These are phyloP conservation scores for Panicum miliaceum DNA, from an alignment of 176 grass and related monocot species.

Conservation along the genomic window DNA sequence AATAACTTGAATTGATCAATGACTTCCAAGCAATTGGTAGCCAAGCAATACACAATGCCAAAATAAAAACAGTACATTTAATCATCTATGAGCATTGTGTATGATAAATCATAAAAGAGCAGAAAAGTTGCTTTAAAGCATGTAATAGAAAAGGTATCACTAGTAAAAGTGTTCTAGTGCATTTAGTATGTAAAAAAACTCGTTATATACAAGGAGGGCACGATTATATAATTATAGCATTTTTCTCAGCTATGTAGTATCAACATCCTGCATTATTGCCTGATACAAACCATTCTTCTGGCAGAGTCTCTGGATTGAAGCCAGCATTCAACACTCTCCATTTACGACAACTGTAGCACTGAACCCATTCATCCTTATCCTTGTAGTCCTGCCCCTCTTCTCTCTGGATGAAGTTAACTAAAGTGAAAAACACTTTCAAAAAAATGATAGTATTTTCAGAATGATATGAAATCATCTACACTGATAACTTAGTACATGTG, in stretches of 20 bases:
- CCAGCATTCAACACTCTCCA: conserved; percentile 68
- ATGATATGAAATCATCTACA: background rate
- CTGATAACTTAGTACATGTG: background rate
- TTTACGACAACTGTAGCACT: conserved; percentile 77
- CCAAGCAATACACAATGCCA: too few relatives aligned
- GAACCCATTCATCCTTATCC: conserved; percentile 80
- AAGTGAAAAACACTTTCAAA: conserved; percentile 19
- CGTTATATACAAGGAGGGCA: background rate
- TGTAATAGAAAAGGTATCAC: background rate
- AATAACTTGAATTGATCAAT: background rate
- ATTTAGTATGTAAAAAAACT: background rate
- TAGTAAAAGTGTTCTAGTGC: background rate
- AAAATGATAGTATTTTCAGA: conserved; percentile 18
- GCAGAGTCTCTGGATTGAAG: conserved; percentile 55
- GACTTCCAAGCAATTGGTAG: background rate
- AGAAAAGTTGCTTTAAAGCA: background rate
- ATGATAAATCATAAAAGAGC: background rate
- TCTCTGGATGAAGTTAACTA: conserved; percentile 46
- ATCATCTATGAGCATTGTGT: background rate
- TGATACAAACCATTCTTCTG: conserved; percentile 66
- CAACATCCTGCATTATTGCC: conserved; percentile 11
- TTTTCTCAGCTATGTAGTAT: too few relatives aligned
- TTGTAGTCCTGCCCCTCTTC: conserved; percentile 42
- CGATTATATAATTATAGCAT: background rate
- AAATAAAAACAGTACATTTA: too few relatives aligned